phyloP scores from a whole-genome alignment of 2,329 filamentous ascomycete genomes.

The Claviceps digitariae region DNA sequence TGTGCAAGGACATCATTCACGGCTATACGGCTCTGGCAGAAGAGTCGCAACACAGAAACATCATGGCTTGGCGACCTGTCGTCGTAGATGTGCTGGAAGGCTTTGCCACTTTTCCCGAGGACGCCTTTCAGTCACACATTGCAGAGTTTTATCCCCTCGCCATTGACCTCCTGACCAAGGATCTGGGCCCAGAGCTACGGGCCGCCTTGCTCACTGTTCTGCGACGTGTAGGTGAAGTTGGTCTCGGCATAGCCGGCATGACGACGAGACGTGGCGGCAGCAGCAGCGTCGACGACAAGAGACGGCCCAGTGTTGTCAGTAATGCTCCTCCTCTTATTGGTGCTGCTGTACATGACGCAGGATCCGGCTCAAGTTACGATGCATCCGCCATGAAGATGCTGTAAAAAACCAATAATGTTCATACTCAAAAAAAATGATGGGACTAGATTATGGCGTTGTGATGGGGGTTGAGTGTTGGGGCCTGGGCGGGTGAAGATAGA shows the following conservation, averaged over 20 bases:
- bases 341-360: slow-evolving; percentile 8
- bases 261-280: slow-evolving; percentile 9
- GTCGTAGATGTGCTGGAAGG: slow-evolving; percentile 95
- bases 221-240: slow-evolving; percentile 69
- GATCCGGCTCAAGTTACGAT: slow-evolving; percentile 16
- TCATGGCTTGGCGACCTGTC: slow-evolving; percentile 91
- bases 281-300: slow-evolving; percentile 5
- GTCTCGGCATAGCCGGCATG: slow-evolving; percentile 43
- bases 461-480: too few relatives aligned
- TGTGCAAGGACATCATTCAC: slow-evolving; percentile 87
- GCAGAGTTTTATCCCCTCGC: slow-evolving; percentile 74
- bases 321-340: too few relatives aligned
- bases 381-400: slow-evolving; percentile 23
- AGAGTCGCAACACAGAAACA: slow-evolving; percentile 93
- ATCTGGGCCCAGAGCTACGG: slow-evolving; percentile 69
- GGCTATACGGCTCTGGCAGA: slow-evolving; percentile 80
- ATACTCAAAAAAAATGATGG: too few relatives aligned
- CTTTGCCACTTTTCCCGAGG: slow-evolving; percentile 68
- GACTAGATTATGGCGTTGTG: too few relatives aligned
- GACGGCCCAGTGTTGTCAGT: slow-evolving; percentile 29
- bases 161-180: slow-evolving; percentile 69
- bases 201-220: slow-evolving; percentile 64
- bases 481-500: too few relatives aligned
- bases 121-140: slow-evolving; percentile 69
- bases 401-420: slow-evolving; percentile 8